Conservation (phyloP, 139 green algal species). For the Volvox africanus region DNA sequence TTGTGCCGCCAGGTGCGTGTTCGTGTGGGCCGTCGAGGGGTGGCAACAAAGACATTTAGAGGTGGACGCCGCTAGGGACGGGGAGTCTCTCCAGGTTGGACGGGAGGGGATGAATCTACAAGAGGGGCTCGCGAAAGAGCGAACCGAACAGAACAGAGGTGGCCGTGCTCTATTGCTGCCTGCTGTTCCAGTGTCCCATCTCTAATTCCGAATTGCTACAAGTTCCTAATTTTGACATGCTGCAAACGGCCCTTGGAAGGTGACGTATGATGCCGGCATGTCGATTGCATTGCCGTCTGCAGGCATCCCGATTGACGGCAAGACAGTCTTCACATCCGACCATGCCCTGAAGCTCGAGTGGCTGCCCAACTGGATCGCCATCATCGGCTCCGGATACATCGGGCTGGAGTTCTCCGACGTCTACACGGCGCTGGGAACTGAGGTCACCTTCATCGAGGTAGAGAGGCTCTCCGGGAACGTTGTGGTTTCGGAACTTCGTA, state of each 20-base stretch:
- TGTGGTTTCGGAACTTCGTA: background rate
- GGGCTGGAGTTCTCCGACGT: conserved; percentile 99
- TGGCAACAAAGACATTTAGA: no score
- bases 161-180: no score
- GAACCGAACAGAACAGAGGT: no score
- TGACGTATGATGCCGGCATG: no score
- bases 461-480: background rate
- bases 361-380: conserved; percentile 98
- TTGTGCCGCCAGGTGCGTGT: conserved; percentile 88
- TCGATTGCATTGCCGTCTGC: background rate
- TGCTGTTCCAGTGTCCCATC: background rate
- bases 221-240: background rate
- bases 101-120: background rate
- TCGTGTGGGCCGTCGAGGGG: background rate
- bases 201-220: background rate
- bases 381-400: conserved; percentile 99
- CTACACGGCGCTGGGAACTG: conserved; percentile 94
- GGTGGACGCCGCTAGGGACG: no score
- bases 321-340: conserved; percentile 99
- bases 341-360: conserved; percentile 99
- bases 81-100: no score
- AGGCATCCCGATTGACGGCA: conserved; percentile 98
- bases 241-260: no score
- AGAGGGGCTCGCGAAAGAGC: background rate
- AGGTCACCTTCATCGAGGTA: conserved; percentile 99